phyloP scores from a whole-genome alignment of 164 flowering plant species.

The Annona squamosa region DNA sequence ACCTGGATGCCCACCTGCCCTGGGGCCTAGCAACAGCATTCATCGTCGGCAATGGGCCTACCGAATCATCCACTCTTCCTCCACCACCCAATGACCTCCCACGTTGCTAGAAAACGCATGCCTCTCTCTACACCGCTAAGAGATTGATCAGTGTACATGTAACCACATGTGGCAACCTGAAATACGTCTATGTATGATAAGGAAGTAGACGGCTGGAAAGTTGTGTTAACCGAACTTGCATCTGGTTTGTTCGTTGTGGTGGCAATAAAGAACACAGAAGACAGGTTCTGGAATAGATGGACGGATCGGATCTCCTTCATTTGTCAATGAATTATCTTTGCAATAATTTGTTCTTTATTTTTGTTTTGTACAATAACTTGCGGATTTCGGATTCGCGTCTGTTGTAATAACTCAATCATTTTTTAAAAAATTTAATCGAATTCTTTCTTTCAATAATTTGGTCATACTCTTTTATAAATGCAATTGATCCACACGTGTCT shows the following conservation, averaged over 20 bases:
- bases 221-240: not conserved
- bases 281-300: not conserved
- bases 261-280: not conserved
- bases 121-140: not conserved
- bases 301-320: not conserved
- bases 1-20: constrained; percentile 62
- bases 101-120: constrained; percentile 10
- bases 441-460: too few relatives aligned
- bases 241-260: not conserved
- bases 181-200: not conserved
- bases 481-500: too few relatives aligned
- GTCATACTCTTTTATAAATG: too few relatives aligned
- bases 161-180: not conserved
- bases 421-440: too few relatives aligned
- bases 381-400: not conserved
- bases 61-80: constrained; percentile 38
- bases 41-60: constrained; percentile 61
- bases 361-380: not conserved
- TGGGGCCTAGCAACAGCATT: constrained; percentile 59
- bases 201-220: not conserved
- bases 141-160: not conserved
- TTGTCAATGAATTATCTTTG: not conserved
- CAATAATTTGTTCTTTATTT: too few relatives aligned
- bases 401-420: not conserved
- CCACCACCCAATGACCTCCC: constrained; percentile 55